Base-by-base conservation (phyloP, 2,329 filamentous ascomycete genomes). In the Cadophora luteo-olivacea region DNA sequence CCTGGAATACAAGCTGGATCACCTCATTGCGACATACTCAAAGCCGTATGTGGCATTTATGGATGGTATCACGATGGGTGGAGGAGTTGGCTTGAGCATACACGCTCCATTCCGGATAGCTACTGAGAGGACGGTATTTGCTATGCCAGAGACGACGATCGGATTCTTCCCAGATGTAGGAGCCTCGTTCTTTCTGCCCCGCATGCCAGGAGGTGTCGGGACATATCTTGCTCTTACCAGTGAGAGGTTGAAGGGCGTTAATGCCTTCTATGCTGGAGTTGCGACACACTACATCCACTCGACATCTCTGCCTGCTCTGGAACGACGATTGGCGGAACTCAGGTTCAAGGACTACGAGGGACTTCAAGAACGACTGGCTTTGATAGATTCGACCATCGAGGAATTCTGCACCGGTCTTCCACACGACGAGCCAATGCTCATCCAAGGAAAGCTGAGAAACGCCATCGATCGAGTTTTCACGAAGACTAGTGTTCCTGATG, bases 121-220 rank as follows among this genome's bases (percentile, higher is more conserved):
- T 48, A 99, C 96, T 2, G 96, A 99, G 82, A 91, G 91, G 78
- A 99, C 96, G 6, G 82, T 97, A 60, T 98, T 99, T 77, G 94
- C 97, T 74, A 99, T 99, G 96, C 96, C 96, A 36, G 96, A 99
- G 83, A 99, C 96, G 4, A 97, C 89, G 9, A 99, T 99, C 77
- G 96, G 96, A 49, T 97, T 98, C 85, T 99, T 99, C 85, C 96
- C 97, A 7, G 97, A 99, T 77, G 96, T 99, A 61, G 96, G 96
- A 70, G 97, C 91, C 38, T 97, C 93, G 12, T 99, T 98, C 84
- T 98, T 98, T 85, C 85, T 99, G 65, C 93, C 96, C 19, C 87
- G 94, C 71, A 89, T 99, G 85, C 89, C 97, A 75, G 96, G 96
- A 61, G 84, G 89, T 68, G 82, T 97, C 66, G 96, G 96, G 67